Conservation (phyloP, 495 filamentous ascomycete species). For the Penicillium antarcticum region DNA sequence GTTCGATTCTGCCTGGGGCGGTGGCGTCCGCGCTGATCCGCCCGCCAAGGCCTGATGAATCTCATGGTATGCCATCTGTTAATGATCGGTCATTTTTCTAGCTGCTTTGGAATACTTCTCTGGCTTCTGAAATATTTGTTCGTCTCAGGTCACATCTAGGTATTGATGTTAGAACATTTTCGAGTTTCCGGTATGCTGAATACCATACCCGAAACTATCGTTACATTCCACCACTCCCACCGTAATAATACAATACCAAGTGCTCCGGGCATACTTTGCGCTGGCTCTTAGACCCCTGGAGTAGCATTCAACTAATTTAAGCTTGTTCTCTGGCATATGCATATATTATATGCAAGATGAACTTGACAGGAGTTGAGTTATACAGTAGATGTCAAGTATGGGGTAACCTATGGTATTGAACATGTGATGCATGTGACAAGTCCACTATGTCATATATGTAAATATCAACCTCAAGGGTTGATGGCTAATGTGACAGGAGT, state of each 20-base stretch:
- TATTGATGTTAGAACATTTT: conserved; percentile 16
- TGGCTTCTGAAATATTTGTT: background rate
- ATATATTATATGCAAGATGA: background rate
- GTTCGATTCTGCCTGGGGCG: conserved; percentile 16
- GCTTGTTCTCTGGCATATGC: conserved; percentile 4
- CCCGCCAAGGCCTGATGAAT: conserved; percentile 24
- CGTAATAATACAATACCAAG: conserved; percentile 2
- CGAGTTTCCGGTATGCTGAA: conserved; percentile 22
- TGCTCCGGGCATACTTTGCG: background rate
- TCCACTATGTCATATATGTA: background rate
- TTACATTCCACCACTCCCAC: conserved; percentile 19
- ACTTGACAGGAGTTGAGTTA: background rate
- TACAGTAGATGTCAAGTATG: conserved; percentile 14
- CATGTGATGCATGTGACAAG: conserved; percentile 19
- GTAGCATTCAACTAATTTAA: conserved; percentile 1
- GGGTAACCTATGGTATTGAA: background rate
- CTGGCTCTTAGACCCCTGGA: background rate
- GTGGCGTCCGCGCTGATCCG: conserved; percentile 19
- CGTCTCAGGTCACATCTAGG: background rate
- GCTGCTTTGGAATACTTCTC: background rate
- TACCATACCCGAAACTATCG: conserved; percentile 14
- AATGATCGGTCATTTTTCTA: conserved; percentile 12
- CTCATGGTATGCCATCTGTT: conserved; percentile 16
- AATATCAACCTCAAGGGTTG: too few relatives aligned
- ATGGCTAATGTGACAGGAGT: background rate